A percentile compares a stretch with the other conserved stretches of the same genome.
Conservation (phyloP, 176 grass and related monocot genomes). For the Aegilops longissima region DNA sequence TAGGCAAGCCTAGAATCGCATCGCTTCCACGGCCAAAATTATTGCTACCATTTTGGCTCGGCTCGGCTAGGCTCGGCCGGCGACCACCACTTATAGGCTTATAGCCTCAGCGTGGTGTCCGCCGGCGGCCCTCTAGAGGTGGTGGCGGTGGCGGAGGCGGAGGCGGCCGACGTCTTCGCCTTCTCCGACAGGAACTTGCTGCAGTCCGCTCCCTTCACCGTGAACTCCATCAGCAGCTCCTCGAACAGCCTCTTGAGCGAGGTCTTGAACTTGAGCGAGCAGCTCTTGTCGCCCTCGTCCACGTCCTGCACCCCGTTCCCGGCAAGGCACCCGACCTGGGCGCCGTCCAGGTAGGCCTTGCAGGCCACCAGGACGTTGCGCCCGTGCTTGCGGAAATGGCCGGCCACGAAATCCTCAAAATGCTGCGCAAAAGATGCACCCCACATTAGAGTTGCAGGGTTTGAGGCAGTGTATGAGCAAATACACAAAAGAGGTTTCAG, state of each 20-base stretch:
- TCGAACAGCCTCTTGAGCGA: conserved; percentile 57
- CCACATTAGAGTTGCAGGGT: not conserved
- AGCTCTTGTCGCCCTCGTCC: conserved; percentile 74
- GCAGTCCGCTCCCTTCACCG: conserved; percentile 58
- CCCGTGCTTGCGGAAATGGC: conserved; percentile 71
- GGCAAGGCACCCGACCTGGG: conserved; percentile 75
- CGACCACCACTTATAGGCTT: conserved; percentile 24
- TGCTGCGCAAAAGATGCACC: conserved; percentile 48
- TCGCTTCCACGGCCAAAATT: conserved; percentile 18
- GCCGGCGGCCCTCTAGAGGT: conserved; percentile 4
- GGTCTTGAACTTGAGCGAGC: conserved; percentile 60
- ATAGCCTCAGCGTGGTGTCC: conserved; percentile 47
- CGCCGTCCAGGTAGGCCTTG: conserved; percentile 75
- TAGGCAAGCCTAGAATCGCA: not conserved
- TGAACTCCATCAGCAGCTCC: conserved; percentile 66
- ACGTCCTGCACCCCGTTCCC: conserved; percentile 74
- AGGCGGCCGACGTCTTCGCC: not conserved
- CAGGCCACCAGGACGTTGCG: conserved; percentile 67
- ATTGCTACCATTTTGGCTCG: conserved; percentile 10
- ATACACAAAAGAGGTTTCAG: not conserved
- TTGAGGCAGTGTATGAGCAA: not conserved
- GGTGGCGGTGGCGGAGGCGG: not conserved
- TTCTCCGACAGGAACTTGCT: conserved; percentile 47
- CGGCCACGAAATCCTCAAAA: conserved; percentile 73
- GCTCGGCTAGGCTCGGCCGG: not conserved